These are phyloP conservation scores for Neocucurbitaria cava DNA, from an alignment of 2,329 filamentous ascomycete genomes.

Conservation along the genomic window DNA sequence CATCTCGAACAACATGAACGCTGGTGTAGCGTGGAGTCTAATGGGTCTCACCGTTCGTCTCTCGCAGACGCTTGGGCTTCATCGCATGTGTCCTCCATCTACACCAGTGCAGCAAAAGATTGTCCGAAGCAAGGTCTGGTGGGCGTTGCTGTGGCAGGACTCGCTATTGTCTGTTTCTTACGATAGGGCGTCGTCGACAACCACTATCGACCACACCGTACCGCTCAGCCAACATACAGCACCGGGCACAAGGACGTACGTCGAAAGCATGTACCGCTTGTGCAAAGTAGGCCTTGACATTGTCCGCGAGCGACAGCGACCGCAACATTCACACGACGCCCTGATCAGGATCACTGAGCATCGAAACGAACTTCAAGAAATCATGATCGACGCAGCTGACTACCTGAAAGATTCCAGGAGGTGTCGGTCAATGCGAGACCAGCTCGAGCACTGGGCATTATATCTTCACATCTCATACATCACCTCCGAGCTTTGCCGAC, in stretches of 20 bases:
- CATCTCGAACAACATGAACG: constrained; percentile 69
- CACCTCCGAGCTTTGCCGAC: constrained; percentile 67
- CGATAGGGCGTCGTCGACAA: constrained; percentile 65
- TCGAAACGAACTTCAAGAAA: constrained; percentile 63
- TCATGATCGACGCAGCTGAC: constrained; percentile 65
- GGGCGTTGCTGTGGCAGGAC: constrained; percentile 71
- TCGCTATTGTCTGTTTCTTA: constrained; percentile 69
- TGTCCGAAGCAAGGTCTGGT: constrained; percentile 54
- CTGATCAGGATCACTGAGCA: constrained; percentile 63
- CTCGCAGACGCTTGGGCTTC: constrained; percentile 66
- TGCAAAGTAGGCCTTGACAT: constrained; percentile 67
- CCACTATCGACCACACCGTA: constrained; percentile 58
- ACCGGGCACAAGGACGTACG: constrained; percentile 61
- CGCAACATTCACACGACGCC: constrained; percentile 61
- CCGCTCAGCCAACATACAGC: constrained; percentile 51
- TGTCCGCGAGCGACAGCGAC: constrained; percentile 63
- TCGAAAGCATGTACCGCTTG: constrained; percentile 63
- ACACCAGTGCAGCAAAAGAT: constrained; percentile 55
- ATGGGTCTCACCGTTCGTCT: constrained; percentile 66
- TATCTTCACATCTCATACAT: constrained; percentile 69
- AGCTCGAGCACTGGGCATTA: constrained; percentile 66
- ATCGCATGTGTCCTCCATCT: constrained; percentile 64
- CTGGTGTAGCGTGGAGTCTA: constrained; percentile 68
- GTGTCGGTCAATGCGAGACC: constrained; percentile 58
- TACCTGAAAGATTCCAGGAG: constrained; percentile 62